phyloP scores from a whole-genome alignment of 352 stramenopile species.

The Pythium grandisporangium region DNA sequence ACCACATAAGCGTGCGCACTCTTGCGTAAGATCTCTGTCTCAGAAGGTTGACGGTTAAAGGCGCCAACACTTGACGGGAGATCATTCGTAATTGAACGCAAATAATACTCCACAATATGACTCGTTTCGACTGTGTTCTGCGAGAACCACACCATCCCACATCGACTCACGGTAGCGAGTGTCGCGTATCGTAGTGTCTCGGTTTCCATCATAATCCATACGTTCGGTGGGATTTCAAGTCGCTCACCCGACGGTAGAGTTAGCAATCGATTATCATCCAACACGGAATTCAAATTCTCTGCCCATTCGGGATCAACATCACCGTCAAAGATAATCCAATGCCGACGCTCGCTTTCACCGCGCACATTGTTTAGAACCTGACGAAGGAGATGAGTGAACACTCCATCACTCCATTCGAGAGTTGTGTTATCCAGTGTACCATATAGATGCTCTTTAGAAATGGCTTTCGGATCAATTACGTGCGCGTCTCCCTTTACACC shows the following conservation, averaged over 20 bases:
- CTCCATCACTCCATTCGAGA: constrained; percentile 99
- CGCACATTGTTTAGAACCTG: constrained; percentile 96
- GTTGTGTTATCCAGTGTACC: constrained; percentile 99
- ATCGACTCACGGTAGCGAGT: constrained; percentile 98
- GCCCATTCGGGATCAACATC: constrained; percentile 99
- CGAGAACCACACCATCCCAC: constrained; percentile 99
- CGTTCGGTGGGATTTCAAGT: constrained; percentile 95
- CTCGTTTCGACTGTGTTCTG: constrained; percentile 91
- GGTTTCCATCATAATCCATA: constrained; percentile 99
- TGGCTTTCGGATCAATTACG: constrained; percentile 98
- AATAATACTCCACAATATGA: constrained; percentile 88
- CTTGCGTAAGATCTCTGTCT: constrained; percentile 55
- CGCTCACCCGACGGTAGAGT: constrained; percentile 98
- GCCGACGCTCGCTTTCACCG: constrained; percentile 92
- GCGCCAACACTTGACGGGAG: constrained; percentile 46
- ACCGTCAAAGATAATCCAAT: constrained; percentile 99
- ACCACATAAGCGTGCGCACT: constrained; percentile 61
- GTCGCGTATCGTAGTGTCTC: constrained; percentile 98
- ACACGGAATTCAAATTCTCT: constrained; percentile 99
- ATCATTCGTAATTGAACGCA: constrained; percentile 64
- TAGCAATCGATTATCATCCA: constrained; percentile 99
- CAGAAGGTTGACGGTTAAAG: constrained; percentile 55
- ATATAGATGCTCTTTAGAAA: constrained; percentile 98
- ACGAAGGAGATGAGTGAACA: constrained; percentile 97
- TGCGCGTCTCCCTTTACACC: constrained; percentile 95